Evolutionary conservation across 495 filamentous ascomycete species (phyloP), one percentile per base, ranked within the genome.

Genomic region (Barbatosphaeria neglecta): DNA sequence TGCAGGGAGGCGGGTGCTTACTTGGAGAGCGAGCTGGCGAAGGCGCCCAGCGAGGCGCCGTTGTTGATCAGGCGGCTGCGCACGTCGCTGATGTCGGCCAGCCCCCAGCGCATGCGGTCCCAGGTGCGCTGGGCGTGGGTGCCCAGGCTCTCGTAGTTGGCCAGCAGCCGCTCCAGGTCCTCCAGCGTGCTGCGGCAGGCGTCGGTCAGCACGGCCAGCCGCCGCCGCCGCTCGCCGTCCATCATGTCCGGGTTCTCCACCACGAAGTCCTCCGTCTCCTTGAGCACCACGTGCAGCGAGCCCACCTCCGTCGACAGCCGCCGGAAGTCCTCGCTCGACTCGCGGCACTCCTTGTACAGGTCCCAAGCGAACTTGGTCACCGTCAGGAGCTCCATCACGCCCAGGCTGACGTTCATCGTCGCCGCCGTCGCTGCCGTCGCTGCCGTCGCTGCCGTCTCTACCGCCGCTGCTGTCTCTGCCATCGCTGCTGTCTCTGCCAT

Each of bases 101-200:
- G 22, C 7, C 59, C 56, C 48, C 56, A 68, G 9, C 48, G 53
- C 58, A 64, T 53, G n/a, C 63, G 55, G 51, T 67, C 65, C 63
- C 62, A 69, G 20, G 55, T 60, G 19, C 60, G 44, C 55, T 65
- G 57, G 20, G 52, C 48, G 28, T 65, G 54, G 7, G 62, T 64
- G 22, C 64, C 65, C 13, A 64, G 51, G 24, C 52, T 60, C 17
- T 63, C 53, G 35, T 64, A 65, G 9, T 47, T 54, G n/a, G 51
- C 39, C 6, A 65, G 44, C n/a, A 65, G 39, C 19, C 35, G 41
- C 10, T 63, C 49, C 33, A 66, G 44, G 19, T 68, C 58, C 11
- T 47, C 37, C 10, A 68, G 56, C 1, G 62, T 52, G 9, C 44
- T 27, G 6, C 56, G 42, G 43, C 59, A 65, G 20, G 57, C 60